Evolutionary conservation across 2,329 filamentous ascomycete species (phyloP).

Genomic region (Aspergillus tanneri): DNA sequence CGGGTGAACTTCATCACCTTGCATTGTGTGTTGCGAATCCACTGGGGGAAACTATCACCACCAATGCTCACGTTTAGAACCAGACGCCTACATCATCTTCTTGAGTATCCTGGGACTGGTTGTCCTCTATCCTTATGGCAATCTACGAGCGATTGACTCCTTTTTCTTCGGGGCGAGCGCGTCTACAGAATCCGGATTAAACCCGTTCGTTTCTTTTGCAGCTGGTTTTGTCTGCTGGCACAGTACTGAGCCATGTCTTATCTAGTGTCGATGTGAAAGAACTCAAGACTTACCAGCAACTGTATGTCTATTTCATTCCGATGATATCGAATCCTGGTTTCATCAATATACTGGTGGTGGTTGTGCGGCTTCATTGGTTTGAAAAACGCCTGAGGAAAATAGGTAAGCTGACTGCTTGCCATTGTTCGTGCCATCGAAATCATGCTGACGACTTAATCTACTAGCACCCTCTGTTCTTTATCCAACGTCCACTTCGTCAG

Average conservation of each 20-base stretch:
- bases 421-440: background rate
- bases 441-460: background rate
- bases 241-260: background rate
- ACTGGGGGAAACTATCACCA: background rate
- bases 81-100: constrained; percentile 44
- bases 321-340: constrained; percentile 51
- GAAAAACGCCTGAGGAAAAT: constrained; percentile 45
- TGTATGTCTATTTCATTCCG: constrained; percentile 53
- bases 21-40: constrained; percentile 27
- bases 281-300: constrained; percentile 52
- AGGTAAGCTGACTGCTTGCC: constrained; percentile 20
- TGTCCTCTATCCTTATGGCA: constrained; percentile 42
- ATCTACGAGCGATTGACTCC: constrained; percentile 47
- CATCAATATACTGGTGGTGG: constrained; percentile 52
- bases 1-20: constrained; percentile 30
- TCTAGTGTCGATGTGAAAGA: constrained; percentile 52
- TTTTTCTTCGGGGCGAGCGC: constrained; percentile 53
- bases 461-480: constrained; percentile 15
- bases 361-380: constrained; percentile 53
- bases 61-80: background rate
- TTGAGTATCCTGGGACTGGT: constrained; percentile 38
- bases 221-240: background rate
- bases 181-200: constrained; percentile 53
- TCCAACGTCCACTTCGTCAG: constrained; percentile 1
- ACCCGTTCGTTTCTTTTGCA: constrained; percentile 42